A percentile compares a stretch with the other conserved stretches of the same genome.
Conservation (phyloP, 345 rosid species). For the Isatis tinctoria region DNA sequence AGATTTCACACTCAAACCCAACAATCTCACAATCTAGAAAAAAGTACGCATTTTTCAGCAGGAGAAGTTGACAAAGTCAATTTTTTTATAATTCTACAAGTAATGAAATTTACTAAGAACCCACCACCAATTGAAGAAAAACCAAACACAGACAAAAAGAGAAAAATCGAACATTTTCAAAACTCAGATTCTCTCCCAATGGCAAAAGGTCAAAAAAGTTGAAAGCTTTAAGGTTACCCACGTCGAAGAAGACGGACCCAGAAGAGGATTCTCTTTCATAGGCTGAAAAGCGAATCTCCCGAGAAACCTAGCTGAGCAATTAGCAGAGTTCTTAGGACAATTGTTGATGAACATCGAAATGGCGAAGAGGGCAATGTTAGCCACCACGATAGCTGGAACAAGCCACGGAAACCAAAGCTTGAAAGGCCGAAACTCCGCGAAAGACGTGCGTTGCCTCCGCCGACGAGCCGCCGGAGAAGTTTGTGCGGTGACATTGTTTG, state of each 20-base stretch:
- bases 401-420: conserved; percentile 75
- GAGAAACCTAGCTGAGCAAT: conserved; percentile 56
- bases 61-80: not conserved
- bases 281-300: conserved; percentile 90
- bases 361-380: conserved; percentile 50
- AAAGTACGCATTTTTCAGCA: not conserved
- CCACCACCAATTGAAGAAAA: not conserved
- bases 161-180: not conserved
- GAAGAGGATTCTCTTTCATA: conserved; percentile 80
- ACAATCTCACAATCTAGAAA: conserved; percentile 11
- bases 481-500: conserved; percentile 13
- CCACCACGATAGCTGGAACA: conserved; percentile 64
- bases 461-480: conserved; percentile 5
- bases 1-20: not conserved
- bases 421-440: conserved; percentile 46
- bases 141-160: not conserved
- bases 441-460: conserved; percentile 11
- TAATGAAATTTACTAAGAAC: not conserved
- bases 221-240: conserved; percentile 32
- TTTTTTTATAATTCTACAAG: not conserved
- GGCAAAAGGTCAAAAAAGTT: not conserved
- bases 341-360: conserved; percentile 74
- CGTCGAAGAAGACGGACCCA: conserved; percentile 89
- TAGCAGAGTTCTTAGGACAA: conserved; percentile 58
- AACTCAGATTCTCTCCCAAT: not conserved